Evolutionary conservation across 768 basidiomycete species (phyloP).

Genomic region (Mycena polygramma): DNA sequence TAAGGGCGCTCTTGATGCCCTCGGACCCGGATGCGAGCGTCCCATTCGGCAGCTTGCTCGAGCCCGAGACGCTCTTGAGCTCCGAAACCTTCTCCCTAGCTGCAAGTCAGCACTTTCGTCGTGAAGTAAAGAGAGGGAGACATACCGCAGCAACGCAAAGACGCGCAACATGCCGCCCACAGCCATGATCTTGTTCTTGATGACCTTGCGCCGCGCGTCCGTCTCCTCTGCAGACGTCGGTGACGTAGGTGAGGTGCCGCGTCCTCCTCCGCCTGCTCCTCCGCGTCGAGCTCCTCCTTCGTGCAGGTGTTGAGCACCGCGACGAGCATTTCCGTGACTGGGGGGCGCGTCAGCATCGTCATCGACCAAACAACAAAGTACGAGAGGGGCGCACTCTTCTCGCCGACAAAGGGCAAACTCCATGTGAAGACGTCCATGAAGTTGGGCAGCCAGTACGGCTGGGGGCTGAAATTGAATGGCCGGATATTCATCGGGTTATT

Average conservation of each 20-base stretch:
- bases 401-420: constrained; percentile 97
- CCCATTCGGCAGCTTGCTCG: constrained; percentile 82
- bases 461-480: constrained; percentile 96
- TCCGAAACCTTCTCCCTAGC: constrained; percentile 99
- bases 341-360: neutral
- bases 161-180: constrained; percentile 98
- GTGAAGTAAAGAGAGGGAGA: constrained; percentile 19
- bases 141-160: constrained; percentile 93
- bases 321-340: constrained; percentile 99
- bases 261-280: constrained; percentile 72
- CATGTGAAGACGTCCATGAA: constrained; percentile 99
- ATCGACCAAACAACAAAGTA: neutral
- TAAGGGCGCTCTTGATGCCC: constrained; percentile 95
- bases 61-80: constrained; percentile 90
- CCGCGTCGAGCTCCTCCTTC: constrained; percentile 94
- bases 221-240: constrained; percentile 60
- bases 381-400: constrained; percentile 79
- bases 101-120: constrained; percentile 43
- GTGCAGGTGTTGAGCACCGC: constrained; percentile 96
- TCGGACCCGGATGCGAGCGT: constrained; percentile 92
- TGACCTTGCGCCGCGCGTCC: constrained; percentile 85
- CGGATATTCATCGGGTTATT: constrained; percentile 99
- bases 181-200: constrained; percentile 99
- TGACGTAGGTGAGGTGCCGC: constrained; percentile 38
- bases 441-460: constrained; percentile 98